Evolutionary conservation across 2,329 filamentous ascomycete species (phyloP).

Genomic region (Dothideomycetes sp.): DNA sequence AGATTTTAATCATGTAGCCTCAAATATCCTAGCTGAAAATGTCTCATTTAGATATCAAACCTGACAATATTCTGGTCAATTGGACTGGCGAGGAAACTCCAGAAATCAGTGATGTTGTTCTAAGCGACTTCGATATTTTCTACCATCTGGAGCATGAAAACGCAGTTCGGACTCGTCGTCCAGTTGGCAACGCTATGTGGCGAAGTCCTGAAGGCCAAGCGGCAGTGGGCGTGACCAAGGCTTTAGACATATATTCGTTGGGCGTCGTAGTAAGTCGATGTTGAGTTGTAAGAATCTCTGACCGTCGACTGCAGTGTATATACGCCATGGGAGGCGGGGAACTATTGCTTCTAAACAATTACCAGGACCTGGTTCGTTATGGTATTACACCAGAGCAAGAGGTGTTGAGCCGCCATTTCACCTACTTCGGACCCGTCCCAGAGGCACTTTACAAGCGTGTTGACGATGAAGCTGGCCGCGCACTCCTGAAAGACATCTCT

Average conservation of each 20-base stretch:
- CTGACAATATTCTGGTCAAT: constrained; percentile 31
- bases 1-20: constrained; percentile 14
- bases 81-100: constrained; percentile 27
- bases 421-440: constrained; percentile 27
- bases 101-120: constrained; percentile 25
- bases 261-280: background rate
- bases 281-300: background rate
- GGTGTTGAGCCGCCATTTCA: constrained; percentile 25
- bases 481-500: constrained; percentile 21
- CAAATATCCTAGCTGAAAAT: constrained; percentile 18
- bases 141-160: constrained; percentile 25
- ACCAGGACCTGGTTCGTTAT: background rate
- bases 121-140: constrained; percentile 32
- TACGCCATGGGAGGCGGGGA: background rate
- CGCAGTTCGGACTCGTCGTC: constrained; percentile 21
- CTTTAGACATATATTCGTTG: constrained; percentile 18
- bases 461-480: constrained; percentile 22
- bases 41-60: constrained; percentile 31
- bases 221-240: constrained; percentile 26
- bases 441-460: constrained; percentile 25
- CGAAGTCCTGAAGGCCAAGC: constrained; percentile 33
- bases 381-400: background rate
- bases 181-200: constrained; percentile 33
- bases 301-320: background rate
- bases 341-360: background rate